Base-by-base conservation (phyloP, 164 flowering plant species). In the Sedum album region DNA sequence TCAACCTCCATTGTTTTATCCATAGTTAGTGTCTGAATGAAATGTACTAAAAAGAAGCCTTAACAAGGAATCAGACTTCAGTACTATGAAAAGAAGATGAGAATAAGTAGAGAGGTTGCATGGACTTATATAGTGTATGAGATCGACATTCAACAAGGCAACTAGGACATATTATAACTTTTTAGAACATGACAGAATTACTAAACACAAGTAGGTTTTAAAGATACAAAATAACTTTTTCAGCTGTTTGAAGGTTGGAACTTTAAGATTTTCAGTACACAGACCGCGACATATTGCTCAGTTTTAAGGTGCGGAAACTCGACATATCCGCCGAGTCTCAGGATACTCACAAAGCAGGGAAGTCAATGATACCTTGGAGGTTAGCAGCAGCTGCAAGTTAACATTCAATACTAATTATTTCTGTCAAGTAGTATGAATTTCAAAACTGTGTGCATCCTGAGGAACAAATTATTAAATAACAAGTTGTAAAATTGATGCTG, bases 1-100 rank as follows among this genome's bases (percentile, higher is more conserved):
- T 38, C 26, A 4, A 38, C 66, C 48, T 76, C 80, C 81, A 79
- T 78, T 2, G 68, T 72, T 57, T 25, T 48, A 0, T 44, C 44
- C 30, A 31, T 70, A 10, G 68, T 28, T 20, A 33, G 44, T 42
- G 39, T 31, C 46, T 13, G 31, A 55, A 11, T 23, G 30, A 53
- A 55, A 55, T 8, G 60, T 55, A 23, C 2, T 26, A 55, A 55
- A 55, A 11, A 10, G 30, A 55, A 23, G n/a, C 13, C 15, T 55
- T 55, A 23, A 11, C 28, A 9, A 55, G 13, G 60, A 14, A 25
- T 55, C 31, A 55, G 60, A 25, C 5, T 13, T 23, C 60, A 25
- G 60, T 23, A 10, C 9, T 11, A 23, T 23, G 60, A 53, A 11
- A n/a, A n/a, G n/a, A 23, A 55, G 30, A 25, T 55, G 60, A 26